Percentiles rank a stretch among this genome's conserved stretches.
Evolutionary conservation across 1,139 yeast species (phyloP).

Genomic region (Kodamaea derodonti): DNA sequence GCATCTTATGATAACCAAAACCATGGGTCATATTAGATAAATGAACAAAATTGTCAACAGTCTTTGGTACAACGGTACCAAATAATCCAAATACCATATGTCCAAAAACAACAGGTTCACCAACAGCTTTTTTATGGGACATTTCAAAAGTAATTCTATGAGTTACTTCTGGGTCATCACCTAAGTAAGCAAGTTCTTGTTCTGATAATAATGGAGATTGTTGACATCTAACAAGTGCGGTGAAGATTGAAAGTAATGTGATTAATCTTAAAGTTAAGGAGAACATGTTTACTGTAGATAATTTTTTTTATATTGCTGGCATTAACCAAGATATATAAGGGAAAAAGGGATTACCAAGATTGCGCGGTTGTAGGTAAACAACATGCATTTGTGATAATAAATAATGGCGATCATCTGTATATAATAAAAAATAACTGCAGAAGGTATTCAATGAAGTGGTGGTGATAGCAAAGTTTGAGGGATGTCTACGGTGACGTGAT

Average conservation of each 20-base stretch:
- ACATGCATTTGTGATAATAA: too few species aligned
- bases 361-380: too few species aligned
- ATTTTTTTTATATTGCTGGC: too few species aligned
- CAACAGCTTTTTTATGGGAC: constrained; percentile 6
- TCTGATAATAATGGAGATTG: background rate
- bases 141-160: constrained; percentile 13
- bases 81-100: constrained; percentile 19
- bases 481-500: too few species aligned
- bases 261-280: background rate
- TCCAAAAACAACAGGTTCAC: constrained; percentile 20
- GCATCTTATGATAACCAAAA: constrained; percentile 29
- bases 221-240: background rate
- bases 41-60: constrained; percentile 36
- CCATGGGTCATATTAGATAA: constrained; percentile 31
- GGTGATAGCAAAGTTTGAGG: too few species aligned
- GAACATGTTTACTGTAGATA: background rate
- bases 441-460: too few species aligned
- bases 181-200: constrained; percentile 10
- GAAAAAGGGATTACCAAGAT: too few species aligned
- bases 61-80: constrained; percentile 30
- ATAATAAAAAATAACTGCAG: too few species aligned
- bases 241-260: background rate
- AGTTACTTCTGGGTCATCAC: constrained; percentile 14
- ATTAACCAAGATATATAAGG: too few species aligned
- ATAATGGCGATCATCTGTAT: too few species aligned